Base-by-base conservation (phyloP, 2,329 filamentous ascomycete genomes). In the Aureobasidium sp. region DNA sequence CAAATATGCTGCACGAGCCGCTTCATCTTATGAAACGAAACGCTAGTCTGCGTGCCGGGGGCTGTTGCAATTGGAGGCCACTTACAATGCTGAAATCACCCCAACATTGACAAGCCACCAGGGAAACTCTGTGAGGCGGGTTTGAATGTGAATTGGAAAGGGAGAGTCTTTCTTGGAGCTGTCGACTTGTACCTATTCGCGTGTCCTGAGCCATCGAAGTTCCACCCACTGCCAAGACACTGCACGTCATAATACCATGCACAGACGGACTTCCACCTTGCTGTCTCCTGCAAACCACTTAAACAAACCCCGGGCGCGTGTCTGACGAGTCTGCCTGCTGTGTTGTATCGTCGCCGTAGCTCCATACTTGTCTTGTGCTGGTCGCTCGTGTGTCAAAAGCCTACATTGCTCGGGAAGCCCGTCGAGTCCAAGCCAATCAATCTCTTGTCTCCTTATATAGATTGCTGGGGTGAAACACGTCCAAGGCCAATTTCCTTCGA, bases 11-110 rank as follows among this genome's bases (percentile, higher is more conserved):
- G 53, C 53, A 57, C 53, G 53, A 57, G 53, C 53, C 53, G 53
- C 53, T 57, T 46, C 40, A 57, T 57, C 38, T 57, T 37, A 46
- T 45, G 53, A 37, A 57, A 45, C 53, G 40, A 57, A 57, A 57
- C 53, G 53, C 53, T 57, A 57, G 53, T 57, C 17, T 31, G 51
- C 35, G 33, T 53, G 53, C 37, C 38, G 27, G 53, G n/a, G 40
- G 29, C 40, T 46, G 29, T 23, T 27, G 38, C 53, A n/a, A 57
- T 57, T 46, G 53, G 37, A 6, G 10, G 37, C 19, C 27, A 57
- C 53, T 57, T 57, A 57, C 53, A 19, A 45, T 57, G 21, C 13
- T 19, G 31, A 13, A 23, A 45, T 21, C 21, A 25, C 53, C 43
- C 27, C 17, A 21, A 57, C 19, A 46, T 45, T 31, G 27, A 37